A percentile compares a stretch with the other conserved stretches of the same genome.
Evolutionary conservation across 2,329 filamentous ascomycete species (phyloP).

Genomic region (Neodidymelliopsis sp.): DNA sequence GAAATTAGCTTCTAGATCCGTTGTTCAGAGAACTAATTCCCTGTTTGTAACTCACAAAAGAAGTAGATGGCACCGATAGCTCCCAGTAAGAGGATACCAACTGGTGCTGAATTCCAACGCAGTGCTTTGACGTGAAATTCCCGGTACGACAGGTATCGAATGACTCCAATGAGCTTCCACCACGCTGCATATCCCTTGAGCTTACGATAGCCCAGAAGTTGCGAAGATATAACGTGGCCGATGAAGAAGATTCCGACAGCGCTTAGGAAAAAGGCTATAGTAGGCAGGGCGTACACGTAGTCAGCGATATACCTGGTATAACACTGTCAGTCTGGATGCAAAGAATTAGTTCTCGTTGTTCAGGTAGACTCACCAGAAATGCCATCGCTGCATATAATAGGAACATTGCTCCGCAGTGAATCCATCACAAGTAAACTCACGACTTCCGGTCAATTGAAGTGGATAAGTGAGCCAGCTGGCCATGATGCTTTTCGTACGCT

Average conservation of each 20-base stretch:
- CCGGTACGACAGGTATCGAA: conserved; percentile 40
- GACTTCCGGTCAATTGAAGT: conserved; percentile 24
- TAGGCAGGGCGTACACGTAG: conserved; percentile 60
- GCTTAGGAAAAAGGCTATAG: conserved; percentile 61
- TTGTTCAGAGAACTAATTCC: background rate
- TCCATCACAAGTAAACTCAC: conserved; percentile 39
- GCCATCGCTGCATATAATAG: conserved; percentile 57
- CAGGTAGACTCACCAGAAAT: conserved; percentile 59
- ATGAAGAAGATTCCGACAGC: conserved; percentile 59
- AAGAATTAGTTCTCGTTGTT: too few species aligned
- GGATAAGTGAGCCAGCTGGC: conserved; percentile 31
- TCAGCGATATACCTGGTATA: conserved; percentile 62
- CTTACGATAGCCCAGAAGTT: conserved; percentile 31
- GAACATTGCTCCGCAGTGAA: conserved; percentile 56
- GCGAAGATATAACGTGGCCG: conserved; percentile 44
- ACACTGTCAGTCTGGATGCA: background rate
- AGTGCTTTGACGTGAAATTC: conserved; percentile 31
- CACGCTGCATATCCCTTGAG: background rate
- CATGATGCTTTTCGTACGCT: background rate
- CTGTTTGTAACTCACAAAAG: background rate
- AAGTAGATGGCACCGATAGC: conserved; percentile 35
- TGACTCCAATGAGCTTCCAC: conserved; percentile 17
- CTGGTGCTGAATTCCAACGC: conserved; percentile 38
- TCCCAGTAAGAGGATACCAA: conserved; percentile 36
- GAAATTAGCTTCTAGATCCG: too few species aligned